phyloP scores from a whole-genome alignment of 2,329 filamentous ascomycete genomes.

The Monosporascus ibericus region DNA sequence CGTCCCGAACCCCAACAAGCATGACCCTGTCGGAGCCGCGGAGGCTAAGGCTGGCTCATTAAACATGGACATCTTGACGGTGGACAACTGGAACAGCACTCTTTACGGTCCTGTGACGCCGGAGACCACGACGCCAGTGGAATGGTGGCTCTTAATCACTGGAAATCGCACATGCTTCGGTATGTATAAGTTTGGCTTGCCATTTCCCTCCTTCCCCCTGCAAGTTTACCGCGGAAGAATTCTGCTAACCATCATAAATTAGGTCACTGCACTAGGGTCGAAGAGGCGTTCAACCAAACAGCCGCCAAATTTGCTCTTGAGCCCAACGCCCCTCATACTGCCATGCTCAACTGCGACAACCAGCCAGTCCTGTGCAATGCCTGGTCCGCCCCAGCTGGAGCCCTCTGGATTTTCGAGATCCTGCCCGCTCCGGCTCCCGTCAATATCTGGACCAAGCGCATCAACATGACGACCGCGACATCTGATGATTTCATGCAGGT shows the following conservation, averaged over 20 bases:
- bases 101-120: conserved; percentile 57
- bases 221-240: background rate
- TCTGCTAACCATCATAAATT: conserved; percentile 6
- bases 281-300: conserved; percentile 61
- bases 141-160: conserved; percentile 71
- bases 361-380: conserved; percentile 69
- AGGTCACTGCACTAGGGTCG: conserved; percentile 60
- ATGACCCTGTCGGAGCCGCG: conserved; percentile 36
- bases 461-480: conserved; percentile 66
- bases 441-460: conserved; percentile 56
- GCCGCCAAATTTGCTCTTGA: conserved; percentile 56
- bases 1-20: conserved; percentile 41
- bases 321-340: conserved; percentile 60
- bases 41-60: conserved; percentile 44
- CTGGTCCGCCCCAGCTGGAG: conserved; percentile 61
- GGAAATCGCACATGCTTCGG: conserved; percentile 73
- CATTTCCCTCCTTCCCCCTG: background rate
- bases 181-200: conserved; percentile 26
- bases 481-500: conserved; percentile 57
- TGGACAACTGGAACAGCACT: conserved; percentile 66
- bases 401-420: conserved; percentile 62
- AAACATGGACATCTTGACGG: conserved; percentile 52
- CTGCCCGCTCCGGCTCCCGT: conserved; percentile 58
- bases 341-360: conserved; percentile 65
- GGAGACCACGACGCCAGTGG: conserved; percentile 56